phyloP scores from a whole-genome alignment of 2,329 filamentous ascomycete genomes.

The Trichoderma sp. region DNA sequence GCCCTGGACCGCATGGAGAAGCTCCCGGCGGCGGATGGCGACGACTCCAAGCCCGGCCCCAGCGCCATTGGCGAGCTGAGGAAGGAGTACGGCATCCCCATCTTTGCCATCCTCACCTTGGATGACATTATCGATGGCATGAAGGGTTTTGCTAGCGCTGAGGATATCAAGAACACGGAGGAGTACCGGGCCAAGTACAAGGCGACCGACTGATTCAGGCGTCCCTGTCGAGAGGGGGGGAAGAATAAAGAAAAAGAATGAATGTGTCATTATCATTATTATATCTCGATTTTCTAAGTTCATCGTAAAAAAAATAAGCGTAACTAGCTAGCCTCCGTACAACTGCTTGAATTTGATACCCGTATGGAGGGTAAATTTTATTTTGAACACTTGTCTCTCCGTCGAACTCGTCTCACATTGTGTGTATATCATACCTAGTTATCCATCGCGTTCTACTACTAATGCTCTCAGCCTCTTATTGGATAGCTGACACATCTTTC shows the following conservation, averaged over 20 bases:
- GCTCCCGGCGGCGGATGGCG: conserved; percentile 64
- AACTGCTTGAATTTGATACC: conserved; percentile 5
- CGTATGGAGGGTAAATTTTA: not conserved
- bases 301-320: not conserved
- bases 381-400: not conserved
- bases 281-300: not conserved
- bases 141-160: conserved; percentile 61
- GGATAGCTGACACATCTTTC: too few relatives aligned
- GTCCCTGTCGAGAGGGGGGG: not conserved
- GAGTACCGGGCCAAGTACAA: conserved; percentile 71
- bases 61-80: conserved; percentile 86
- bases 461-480: too few relatives aligned
- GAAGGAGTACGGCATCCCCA: conserved; percentile 80
- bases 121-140: conserved; percentile 78
- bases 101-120: conserved; percentile 80
- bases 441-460: too few relatives aligned
- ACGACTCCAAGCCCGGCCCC: conserved; percentile 68
- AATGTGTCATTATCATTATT: not conserved
- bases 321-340: conserved; percentile 7
- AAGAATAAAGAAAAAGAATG: not conserved
- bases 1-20: conserved; percentile 87
- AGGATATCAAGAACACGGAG: conserved; percentile 68
- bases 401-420: not conserved
- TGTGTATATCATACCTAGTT: too few relatives aligned
- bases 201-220: conserved; percentile 53